These are phyloP conservation scores for Ceratobasidium sp. DNA, from an alignment of 1,284 basidiomycete species.

Conservation along the genomic window DNA sequence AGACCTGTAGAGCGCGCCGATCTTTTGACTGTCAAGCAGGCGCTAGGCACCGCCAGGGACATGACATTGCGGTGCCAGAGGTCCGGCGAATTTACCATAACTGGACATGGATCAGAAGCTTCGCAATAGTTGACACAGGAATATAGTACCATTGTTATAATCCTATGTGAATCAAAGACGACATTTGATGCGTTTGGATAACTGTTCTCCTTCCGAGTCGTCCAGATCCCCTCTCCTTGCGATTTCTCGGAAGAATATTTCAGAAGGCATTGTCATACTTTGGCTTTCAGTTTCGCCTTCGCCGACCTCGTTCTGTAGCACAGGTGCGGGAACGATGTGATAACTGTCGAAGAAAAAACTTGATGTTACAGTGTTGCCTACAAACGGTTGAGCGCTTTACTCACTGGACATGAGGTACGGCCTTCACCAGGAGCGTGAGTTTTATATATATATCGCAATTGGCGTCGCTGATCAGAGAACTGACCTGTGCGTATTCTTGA, in stretches of 20 bases:
- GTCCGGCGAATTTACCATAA: neutral
- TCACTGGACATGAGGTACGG: conserved; percentile 35
- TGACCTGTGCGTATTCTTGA: conserved; percentile 67
- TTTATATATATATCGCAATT: neutral
- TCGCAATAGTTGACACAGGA: neutral
- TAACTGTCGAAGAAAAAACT: neutral
- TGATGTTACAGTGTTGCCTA: neutral
- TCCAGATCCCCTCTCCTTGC: conserved; percentile 10
- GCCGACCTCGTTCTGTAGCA: neutral
- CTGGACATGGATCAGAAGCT: neutral
- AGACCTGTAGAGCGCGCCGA: neutral
- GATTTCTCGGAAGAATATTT: conserved; percentile 18
- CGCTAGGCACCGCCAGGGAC: conserved; percentile 11
- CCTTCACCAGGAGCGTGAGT: neutral
- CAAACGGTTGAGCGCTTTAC: neutral
- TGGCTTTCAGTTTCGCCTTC: neutral
- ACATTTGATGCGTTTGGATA: conserved; percentile 16
- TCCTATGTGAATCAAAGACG: conserved; percentile 12
- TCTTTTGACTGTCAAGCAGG: neutral
- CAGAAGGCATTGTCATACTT: neutral
- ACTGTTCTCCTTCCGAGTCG: neutral
- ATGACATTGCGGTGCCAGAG: conserved; percentile 2
- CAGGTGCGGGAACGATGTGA: conserved; percentile 32
- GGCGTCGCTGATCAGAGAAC: neutral
- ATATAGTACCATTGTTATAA: too few relatives aligned